phyloP scores from a whole-genome alignment of 371 early-diverging fungal species.

The Mortierella sp. region DNA sequence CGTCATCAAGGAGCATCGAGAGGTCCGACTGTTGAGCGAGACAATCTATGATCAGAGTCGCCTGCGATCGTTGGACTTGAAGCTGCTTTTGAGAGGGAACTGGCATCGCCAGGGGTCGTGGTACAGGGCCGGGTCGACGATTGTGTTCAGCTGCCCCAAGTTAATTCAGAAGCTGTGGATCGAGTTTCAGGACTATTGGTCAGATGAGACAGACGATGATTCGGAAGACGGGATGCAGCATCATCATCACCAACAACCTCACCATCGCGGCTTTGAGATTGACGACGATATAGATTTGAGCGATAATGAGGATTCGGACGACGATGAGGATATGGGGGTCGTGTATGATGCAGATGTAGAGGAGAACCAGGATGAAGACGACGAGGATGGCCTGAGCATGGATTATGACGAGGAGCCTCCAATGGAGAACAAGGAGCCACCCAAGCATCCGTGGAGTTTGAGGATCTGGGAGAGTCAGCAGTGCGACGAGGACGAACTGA shows the following conservation, averaged over 20 bases:
- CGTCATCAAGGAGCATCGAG: neutral
- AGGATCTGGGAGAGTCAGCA: neutral
- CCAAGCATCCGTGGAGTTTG: neutral
- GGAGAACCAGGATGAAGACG: neutral
- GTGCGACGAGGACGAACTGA: neutral
- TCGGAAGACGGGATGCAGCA: neutral
- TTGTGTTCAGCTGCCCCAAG: conserved; percentile 2
- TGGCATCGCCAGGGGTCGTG: neutral
- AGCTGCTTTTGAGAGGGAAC: neutral
- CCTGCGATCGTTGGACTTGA: neutral
- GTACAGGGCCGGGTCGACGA: conserved; percentile 1
- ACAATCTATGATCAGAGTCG: neutral
- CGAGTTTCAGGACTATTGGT: neutral
- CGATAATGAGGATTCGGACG: neutral
- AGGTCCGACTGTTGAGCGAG: neutral
- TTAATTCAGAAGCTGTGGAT: neutral
- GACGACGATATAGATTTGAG: neutral
- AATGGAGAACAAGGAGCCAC: neutral
- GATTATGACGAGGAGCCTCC: neutral
- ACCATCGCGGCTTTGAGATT: neutral
- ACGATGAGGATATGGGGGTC: neutral
- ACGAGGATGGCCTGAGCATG: neutral
- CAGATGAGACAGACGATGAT: no score
- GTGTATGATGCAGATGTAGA: neutral
- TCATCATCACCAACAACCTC: neutral